A percentile compares a stretch with the other conserved stretches of the same genome.
Conservation (phyloP, 768 basidiomycete genomes). For the Lentinula edodes region DNA sequence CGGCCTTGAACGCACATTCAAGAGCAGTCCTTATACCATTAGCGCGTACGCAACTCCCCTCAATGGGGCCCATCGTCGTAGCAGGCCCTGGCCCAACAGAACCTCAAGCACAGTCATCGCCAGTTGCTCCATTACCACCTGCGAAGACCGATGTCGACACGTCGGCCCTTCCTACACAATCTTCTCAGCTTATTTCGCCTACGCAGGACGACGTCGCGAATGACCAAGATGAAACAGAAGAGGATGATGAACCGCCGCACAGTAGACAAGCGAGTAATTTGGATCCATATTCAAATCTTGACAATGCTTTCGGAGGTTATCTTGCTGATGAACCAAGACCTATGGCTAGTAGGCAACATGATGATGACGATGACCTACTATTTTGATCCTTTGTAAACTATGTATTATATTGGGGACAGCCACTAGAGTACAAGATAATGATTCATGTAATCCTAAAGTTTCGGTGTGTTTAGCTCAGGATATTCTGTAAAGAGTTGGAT, state of each 20-base stretch:
- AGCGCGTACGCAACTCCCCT: constrained; percentile 44
- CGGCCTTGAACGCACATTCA: constrained; percentile 82
- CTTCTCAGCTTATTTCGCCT: constrained; percentile 6
- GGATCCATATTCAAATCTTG: constrained; percentile 85
- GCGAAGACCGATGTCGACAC: constrained; percentile 27
- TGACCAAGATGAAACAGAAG: constrained; percentile 25
- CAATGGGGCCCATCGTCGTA: constrained; percentile 37
- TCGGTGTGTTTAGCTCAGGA: constrained; percentile 9
- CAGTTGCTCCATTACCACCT: constrained; percentile 18
- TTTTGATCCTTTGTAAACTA: constrained; percentile 30
- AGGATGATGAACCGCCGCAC: constrained; percentile 36
- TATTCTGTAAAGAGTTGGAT: constrained; percentile 19
- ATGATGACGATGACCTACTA: constrained; percentile 64
- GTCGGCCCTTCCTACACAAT: constrained; percentile 17
- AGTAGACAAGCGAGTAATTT: constrained; percentile 16
- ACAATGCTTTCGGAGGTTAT: constrained; percentile 70
- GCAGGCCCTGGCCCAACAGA: constrained; percentile 62
- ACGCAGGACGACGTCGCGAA: constrained; percentile 4
- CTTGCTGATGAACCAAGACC: constrained; percentile 69
- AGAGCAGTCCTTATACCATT: constrained; percentile 64
- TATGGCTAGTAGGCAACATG: constrained; percentile 39
- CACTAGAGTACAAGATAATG: background rate
- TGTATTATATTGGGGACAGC: background rate
- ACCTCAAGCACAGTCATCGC: constrained; percentile 23
- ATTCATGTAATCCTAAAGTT: background rate